Evolutionary conservation across 2,329 filamentous ascomycete genomes (phyloP).

Genomic region (Fusarium decemcellulare): DNA sequence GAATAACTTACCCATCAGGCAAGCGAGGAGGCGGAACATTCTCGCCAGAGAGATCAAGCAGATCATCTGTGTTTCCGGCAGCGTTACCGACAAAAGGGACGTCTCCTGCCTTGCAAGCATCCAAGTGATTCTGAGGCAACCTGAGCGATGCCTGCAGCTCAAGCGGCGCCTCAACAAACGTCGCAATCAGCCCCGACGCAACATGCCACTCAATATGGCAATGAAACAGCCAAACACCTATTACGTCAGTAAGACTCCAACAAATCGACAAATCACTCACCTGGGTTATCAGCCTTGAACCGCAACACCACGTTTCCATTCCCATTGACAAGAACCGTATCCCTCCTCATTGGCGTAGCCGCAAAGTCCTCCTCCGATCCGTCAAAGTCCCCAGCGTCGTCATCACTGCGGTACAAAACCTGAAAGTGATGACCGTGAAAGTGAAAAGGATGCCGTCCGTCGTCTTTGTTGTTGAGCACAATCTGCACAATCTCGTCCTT

Average conservation of each 20-base stretch:
- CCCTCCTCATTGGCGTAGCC: slow-evolving; percentile 73
- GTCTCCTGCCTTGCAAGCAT: slow-evolving; percentile 68
- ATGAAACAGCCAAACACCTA: slow-evolving; percentile 79
- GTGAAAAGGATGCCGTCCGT: slow-evolving; percentile 81
- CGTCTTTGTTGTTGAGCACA: slow-evolving; percentile 82
- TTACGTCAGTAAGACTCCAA: background rate
- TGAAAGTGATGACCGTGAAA: slow-evolving; percentile 85
- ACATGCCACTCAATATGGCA: slow-evolving; percentile 88
- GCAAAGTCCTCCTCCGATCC: slow-evolving; percentile 63
- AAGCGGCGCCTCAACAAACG: slow-evolving; percentile 74
- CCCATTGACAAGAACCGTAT: slow-evolving; percentile 76
- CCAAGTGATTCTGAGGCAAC: slow-evolving; percentile 72
- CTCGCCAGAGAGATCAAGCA: slow-evolving; percentile 74
- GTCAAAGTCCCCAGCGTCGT: slow-evolving; percentile 70
- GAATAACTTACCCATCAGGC: slow-evolving; percentile 69
- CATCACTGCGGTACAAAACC: slow-evolving; percentile 71
- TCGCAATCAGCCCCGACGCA: slow-evolving; percentile 74
- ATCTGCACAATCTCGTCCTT: slow-evolving; percentile 80
- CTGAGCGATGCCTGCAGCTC: slow-evolving; percentile 72
- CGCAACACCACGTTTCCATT: slow-evolving; percentile 78
- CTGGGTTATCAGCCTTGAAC: slow-evolving; percentile 78
- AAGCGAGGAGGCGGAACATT: slow-evolving; percentile 68
- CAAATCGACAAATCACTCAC: slow-evolving; percentile 50
- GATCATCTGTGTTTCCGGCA: slow-evolving; percentile 76
- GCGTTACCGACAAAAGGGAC: slow-evolving; percentile 77